Evolutionary conservation across 805 yeast genomes (phyloP).

Genomic region (Starmerella roubikii): DNA sequence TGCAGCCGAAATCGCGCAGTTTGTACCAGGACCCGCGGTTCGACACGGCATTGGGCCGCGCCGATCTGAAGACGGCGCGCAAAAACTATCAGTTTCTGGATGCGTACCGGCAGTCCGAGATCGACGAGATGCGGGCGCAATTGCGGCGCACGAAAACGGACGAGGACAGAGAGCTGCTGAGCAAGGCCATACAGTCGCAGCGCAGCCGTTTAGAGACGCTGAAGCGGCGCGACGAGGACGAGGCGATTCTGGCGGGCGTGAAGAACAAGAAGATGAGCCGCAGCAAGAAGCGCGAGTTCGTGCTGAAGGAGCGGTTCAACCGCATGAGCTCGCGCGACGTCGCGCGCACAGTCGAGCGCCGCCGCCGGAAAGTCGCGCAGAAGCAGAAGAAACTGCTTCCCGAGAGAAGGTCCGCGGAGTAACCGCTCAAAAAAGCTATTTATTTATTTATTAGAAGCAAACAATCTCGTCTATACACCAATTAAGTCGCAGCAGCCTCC

Average conservation of each 20-base stretch:
- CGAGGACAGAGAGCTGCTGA: constrained; percentile 28
- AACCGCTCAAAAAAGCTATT: too few relatives aligned
- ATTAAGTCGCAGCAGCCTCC: too few relatives aligned
- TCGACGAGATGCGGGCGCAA: constrained; percentile 42
- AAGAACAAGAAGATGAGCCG: constrained; percentile 41
- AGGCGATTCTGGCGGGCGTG: constrained; percentile 47
- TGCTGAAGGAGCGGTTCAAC: constrained; percentile 27
- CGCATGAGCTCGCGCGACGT: constrained; percentile 28
- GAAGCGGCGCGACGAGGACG: constrained; percentile 62
- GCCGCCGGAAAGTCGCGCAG: constrained; percentile 28
- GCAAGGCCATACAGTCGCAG: constrained; percentile 26
- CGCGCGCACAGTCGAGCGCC: constrained; percentile 24
- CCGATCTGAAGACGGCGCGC: constrained; percentile 53
- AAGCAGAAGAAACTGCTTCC: constrained; percentile 30
- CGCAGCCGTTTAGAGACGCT: constrained; percentile 41
- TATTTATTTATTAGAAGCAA: too few relatives aligned
- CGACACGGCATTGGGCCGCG: constrained; percentile 78
- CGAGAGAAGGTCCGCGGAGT: constrained; percentile 20
- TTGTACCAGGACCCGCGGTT: constrained; percentile 75
- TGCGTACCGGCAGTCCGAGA: constrained; percentile 67
- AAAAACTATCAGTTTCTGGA: constrained; percentile 75
- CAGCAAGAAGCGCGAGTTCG: constrained; percentile 27
- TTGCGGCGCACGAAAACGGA: constrained; percentile 35
- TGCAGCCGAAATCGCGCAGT: constrained; percentile 26
- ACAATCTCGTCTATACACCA: too few relatives aligned